Evolutionary conservation across 1,139 yeast species (phyloP), one percentile per base, ranked within the genome.

Genomic region (Nakaseomyces uthaithaninus): DNA sequence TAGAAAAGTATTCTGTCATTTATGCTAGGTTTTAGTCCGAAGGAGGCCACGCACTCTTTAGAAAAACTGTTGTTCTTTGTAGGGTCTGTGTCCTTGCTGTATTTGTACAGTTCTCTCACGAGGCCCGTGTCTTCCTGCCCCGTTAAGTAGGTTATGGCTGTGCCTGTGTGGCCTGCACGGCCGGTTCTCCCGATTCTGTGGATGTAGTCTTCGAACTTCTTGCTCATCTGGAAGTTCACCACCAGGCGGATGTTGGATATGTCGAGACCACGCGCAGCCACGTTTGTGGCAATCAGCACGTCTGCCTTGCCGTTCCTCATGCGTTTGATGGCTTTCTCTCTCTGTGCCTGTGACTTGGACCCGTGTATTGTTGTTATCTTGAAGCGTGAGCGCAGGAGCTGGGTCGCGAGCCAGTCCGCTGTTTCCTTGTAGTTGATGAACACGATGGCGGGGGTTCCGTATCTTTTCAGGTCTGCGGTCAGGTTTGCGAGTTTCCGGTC

Each of bases 211-310:
- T 87, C 95, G 38, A 86, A 74, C 34, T 70, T 69, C 44, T 70
- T 73, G 11, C 87, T 67, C 93, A 89, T 82, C 54, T 89, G 95
- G 55, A 72, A 87, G 60, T 91, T 91, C 12, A 89, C 63, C 6
- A 91, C 97, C 34, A 89, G 62, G 0, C 93, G 75, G 8, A 91
- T 94, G 52, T 84, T 74, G 0, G 91, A 82, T 14, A 91, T 78
- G 63, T 91, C 98, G 65, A 91, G 77, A 71, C 98, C 98, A 77
- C 98, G 85, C 42, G 97, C 96, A 47, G 98, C 98, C 52, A 91
- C 97, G 42, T 96, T 96, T 46, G 97, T 91, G 33, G 98, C 97
- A 49, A 91, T 96, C 74, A 91, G 75, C 54, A 91, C 79, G 53
- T 95, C 95, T 27, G 93, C 85, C 55, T 76, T 71, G 53, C 96